A percentile compares a stretch with the other conserved stretches of the same genome.
These are phyloP conservation scores for Narthecium ossifragum DNA, from an alignment of 106 monocot species.

Conservation along the genomic window DNA sequence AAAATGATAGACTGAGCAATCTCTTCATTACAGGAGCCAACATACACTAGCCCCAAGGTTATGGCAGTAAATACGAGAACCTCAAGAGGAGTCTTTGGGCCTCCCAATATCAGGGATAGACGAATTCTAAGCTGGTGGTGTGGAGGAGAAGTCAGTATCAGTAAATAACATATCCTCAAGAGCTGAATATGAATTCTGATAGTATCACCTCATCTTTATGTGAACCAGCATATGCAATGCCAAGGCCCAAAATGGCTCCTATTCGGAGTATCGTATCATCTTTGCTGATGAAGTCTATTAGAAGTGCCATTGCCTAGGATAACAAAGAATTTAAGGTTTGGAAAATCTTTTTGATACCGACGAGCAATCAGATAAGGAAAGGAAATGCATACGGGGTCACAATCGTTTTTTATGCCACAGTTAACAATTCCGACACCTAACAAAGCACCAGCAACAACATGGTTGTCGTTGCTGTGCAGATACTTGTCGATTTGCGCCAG, in stretches of 20 bases:
- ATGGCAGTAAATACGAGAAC: constrained; percentile 90
- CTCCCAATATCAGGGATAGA: constrained; percentile 50
- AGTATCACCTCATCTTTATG: constrained; percentile 80
- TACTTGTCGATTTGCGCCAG: constrained; percentile 92
- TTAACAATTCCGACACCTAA: constrained; percentile 95
- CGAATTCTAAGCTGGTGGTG: constrained; percentile 59
- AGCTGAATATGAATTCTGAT: not conserved
- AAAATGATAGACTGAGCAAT: constrained; percentile 87
- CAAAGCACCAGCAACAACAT: constrained; percentile 90
- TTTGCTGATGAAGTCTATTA: constrained; percentile 74
- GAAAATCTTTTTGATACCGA: too few relatives aligned
- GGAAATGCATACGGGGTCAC: constrained; percentile 71
- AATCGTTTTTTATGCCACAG: constrained; percentile 90
- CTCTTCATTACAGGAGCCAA: constrained; percentile 95
- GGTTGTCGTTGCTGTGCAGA: constrained; percentile 83
- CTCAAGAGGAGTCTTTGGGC: constrained; percentile 72
- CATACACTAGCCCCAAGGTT: constrained; percentile 74
- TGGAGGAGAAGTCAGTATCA: constrained; percentile 9
- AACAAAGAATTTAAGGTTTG: not conserved
- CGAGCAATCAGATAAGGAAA: not conserved
- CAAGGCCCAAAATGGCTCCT: constrained; percentile 96
- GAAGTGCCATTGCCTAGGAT: constrained; percentile 74
- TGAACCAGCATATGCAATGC: constrained; percentile 97
- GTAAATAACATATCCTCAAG: not conserved
- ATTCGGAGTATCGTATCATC: constrained; percentile 77